Percentiles rank a stretch among this genome's conserved stretches.
Evolutionary conservation across 2,329 filamentous ascomycete species (phyloP).

Genomic region (Scleromitrula shiraiana): DNA sequence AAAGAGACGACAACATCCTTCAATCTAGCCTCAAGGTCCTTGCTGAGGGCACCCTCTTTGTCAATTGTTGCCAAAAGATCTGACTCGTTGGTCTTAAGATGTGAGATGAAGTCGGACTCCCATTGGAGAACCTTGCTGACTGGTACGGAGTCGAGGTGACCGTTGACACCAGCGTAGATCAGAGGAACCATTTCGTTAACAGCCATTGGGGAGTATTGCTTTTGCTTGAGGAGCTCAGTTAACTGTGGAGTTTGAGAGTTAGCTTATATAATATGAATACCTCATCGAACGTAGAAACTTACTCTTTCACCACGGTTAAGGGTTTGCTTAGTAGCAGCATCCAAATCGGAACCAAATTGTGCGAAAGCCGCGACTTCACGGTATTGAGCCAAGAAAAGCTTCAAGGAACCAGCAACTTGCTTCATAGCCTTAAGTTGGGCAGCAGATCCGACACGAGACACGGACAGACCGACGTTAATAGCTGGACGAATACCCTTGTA

Average conservation of each 20-base stretch:
- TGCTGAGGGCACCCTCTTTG: constrained; percentile 92
- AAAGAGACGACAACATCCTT: constrained; percentile 70
- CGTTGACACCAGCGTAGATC: constrained; percentile 99
- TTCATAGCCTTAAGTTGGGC: constrained; percentile 99
- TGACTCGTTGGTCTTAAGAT: constrained; percentile 84
- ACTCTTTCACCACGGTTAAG: constrained; percentile 96
- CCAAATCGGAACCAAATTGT: constrained; percentile 99
- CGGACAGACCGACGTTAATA: constrained; percentile 99
- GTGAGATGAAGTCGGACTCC: constrained; percentile 89
- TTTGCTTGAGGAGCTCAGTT: constrained; percentile 99
- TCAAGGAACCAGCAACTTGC: constrained; percentile 98
- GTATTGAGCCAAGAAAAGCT: constrained; percentile 99
- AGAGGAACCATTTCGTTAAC: constrained; percentile 99
- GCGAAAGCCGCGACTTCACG: constrained; percentile 99
- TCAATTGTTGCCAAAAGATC: constrained; percentile 81
- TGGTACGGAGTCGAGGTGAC: constrained; percentile 80
- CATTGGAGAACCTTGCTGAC: constrained; percentile 87
- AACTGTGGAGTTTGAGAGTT: constrained; percentile 40
- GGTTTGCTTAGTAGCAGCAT: constrained; percentile 98
- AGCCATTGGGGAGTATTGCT: constrained; percentile 98
- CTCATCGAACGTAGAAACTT: constrained; percentile 34
- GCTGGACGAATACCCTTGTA: constrained; percentile 99
- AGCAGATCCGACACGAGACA: constrained; percentile 98
- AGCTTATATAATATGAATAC: constrained; percentile 18
- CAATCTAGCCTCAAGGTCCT: constrained; percentile 79